These are phyloP conservation scores for Brassica napus DNA, from an alignment of 345 rosid species.

Conservation along the genomic window Da-Ae NC_063439.1:7913501-7914000, in stretches of 20 bases:
- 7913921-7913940: background rate
- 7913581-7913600: constrained; percentile 1
- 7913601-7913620: constrained; percentile 26
- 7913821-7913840: background rate
- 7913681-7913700: constrained; percentile 37
- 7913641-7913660: constrained; percentile 16
- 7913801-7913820: background rate
- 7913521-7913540: background rate
- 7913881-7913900: background rate
- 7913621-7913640: constrained; percentile 24
- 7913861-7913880: background rate
- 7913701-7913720: constrained; percentile 38
- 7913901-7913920: background rate
- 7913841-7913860: background rate
- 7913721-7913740: constrained; percentile 28
- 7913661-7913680: constrained; percentile 35
- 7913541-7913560: background rate
- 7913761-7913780: constrained; percentile 35
- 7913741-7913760: constrained; percentile 24
- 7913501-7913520: background rate
- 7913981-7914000: background rate
- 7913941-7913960: background rate
- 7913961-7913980: background rate
- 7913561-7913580: background rate
- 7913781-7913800: constrained; percentile 5